These are phyloP conservation scores for Paramyrothecium sp. DNA, from an alignment of 2,329 filamentous ascomycete genomes.

Conservation along the genomic window DNA sequence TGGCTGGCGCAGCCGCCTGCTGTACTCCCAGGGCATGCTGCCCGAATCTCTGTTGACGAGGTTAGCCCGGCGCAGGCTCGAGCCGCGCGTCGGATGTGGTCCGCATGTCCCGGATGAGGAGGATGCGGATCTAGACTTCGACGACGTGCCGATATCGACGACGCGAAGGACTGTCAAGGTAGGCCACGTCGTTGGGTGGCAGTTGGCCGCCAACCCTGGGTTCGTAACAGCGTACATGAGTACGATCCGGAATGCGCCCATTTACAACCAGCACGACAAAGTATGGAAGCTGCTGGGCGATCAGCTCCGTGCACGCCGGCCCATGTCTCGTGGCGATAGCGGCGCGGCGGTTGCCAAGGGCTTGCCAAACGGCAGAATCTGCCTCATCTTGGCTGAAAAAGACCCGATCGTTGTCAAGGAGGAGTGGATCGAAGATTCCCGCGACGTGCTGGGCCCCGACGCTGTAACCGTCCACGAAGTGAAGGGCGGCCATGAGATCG, in stretches of 20 bases:
- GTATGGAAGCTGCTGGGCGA: constrained; percentile 59
- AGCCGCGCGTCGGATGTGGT: constrained; percentile 34
- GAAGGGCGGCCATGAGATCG: constrained; percentile 68
- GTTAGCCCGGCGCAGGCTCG: constrained; percentile 50
- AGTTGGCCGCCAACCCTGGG: constrained; percentile 63
- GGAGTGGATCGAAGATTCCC: constrained; percentile 63
- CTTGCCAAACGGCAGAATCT: constrained; percentile 47
- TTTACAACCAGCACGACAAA: constrained; percentile 56
- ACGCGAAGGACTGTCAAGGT: constrained; percentile 48
- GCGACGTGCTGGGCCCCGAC: constrained; percentile 54
- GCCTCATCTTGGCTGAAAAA: constrained; percentile 63
- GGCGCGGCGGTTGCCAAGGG: constrained; percentile 20
- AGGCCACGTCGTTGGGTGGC: constrained; percentile 66
- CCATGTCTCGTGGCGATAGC: not conserved
- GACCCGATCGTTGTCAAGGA: constrained; percentile 67
- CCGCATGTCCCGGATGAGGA: constrained; percentile 37
- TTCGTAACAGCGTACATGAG: constrained; percentile 71
- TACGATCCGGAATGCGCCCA: constrained; percentile 67
- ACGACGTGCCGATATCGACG: constrained; percentile 50
- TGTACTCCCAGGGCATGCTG: constrained; percentile 60
- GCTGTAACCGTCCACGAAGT: constrained; percentile 54
- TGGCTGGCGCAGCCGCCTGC: constrained; percentile 56
- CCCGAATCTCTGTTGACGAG: constrained; percentile 56
- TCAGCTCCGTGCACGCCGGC: constrained; percentile 40
- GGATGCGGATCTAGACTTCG: constrained; percentile 39